Evolutionary conservation across 1,139 yeast species (phyloP).

Genomic region (Diutina siamensis): DNA sequence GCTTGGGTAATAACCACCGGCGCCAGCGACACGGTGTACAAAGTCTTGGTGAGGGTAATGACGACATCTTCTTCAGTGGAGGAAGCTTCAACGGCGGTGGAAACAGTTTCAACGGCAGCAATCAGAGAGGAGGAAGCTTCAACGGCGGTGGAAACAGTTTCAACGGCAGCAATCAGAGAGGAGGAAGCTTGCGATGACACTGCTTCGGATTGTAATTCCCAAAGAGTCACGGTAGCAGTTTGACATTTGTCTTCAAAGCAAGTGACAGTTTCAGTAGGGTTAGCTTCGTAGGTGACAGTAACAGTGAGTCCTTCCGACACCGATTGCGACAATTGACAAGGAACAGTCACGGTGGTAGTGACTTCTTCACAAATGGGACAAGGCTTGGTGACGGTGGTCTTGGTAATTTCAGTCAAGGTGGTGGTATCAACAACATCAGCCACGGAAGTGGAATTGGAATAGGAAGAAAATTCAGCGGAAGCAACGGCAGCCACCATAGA

Average conservation of each 20-base stretch:
- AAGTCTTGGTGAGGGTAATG: not conserved
- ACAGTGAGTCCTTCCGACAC: not conserved
- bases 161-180: not conserved
- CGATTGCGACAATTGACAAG: not conserved
- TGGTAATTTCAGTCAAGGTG: not conserved
- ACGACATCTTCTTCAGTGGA: not conserved
- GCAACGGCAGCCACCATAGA: not conserved
- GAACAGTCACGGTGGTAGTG: not conserved
- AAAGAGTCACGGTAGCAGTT: not conserved
- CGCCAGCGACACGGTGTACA: not conserved
- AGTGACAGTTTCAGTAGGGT: not conserved
- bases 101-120: not conserved
- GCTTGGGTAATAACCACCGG: not conserved
- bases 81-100: not conserved
- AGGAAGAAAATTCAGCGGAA: not conserved
- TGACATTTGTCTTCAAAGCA: not conserved
- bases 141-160: not conserved
- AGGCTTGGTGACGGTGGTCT: not conserved
- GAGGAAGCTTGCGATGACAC: too few species aligned
- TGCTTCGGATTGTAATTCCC: not conserved
- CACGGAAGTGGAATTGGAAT: not conserved
- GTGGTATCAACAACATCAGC: not conserved
- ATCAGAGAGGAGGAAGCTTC: not conserved
- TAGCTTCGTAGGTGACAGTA: not conserved
- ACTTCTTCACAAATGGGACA: constrained; percentile 2